Evolutionary conservation across 2,329 filamentous ascomycete genomes (phyloP).

Genomic region (Phialophora expanda): DNA sequence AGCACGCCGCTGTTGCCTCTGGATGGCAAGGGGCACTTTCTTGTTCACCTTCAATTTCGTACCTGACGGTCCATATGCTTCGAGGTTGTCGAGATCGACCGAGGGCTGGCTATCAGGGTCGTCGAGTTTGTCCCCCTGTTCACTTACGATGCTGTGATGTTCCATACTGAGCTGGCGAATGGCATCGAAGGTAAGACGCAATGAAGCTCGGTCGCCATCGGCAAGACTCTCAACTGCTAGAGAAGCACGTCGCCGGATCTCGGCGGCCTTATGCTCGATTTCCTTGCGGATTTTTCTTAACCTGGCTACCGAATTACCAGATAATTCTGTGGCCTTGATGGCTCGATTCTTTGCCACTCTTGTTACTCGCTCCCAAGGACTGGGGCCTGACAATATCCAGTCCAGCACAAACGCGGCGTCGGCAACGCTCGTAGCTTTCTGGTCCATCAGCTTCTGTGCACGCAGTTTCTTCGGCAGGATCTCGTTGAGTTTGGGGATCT

Average conservation of each 20-base stretch:
- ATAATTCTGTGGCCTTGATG: constrained; percentile 30
- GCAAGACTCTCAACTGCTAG: constrained; percentile 39
- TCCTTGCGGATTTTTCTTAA: constrained; percentile 25
- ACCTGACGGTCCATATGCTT: neutral
- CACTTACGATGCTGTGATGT: constrained; percentile 22
- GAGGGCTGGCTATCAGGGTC: constrained; percentile 11
- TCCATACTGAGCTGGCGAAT: constrained; percentile 33
- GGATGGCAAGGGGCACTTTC: neutral
- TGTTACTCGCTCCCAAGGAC: constrained; percentile 35
- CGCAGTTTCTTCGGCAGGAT: constrained; percentile 55
- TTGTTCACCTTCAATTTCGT: neutral
- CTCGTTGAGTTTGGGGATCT: constrained; percentile 49
- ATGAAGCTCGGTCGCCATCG: constrained; percentile 20
- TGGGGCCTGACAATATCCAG: constrained; percentile 52
- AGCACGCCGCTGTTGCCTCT: neutral
- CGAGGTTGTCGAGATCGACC: constrained; percentile 18
- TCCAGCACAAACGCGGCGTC: constrained; percentile 63
- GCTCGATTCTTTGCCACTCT: constrained; percentile 29
- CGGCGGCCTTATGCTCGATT: constrained; percentile 35
- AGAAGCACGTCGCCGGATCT: constrained; percentile 40
- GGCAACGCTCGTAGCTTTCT: constrained; percentile 67
- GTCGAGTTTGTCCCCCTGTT: constrained; percentile 14
- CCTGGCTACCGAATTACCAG: constrained; percentile 28
- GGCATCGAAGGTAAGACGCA: constrained; percentile 24
- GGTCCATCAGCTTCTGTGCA: constrained; percentile 64